Evolutionary conservation across 306 rosid species (phyloP).

Genomic region (Delonix regia): DNA sequence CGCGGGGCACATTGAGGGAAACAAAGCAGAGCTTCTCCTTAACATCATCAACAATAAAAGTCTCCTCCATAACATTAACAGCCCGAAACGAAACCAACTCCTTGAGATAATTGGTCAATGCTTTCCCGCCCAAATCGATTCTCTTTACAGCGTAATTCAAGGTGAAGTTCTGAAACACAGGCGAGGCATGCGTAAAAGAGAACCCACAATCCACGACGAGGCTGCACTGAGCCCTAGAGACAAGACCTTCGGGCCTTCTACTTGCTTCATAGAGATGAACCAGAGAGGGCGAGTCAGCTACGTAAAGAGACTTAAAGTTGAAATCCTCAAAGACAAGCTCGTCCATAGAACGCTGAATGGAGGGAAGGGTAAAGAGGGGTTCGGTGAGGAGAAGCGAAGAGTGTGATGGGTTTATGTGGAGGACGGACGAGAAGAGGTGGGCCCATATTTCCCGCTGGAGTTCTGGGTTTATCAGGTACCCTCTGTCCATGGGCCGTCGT

Average conservation of each 20-base stretch:
- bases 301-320: constrained; percentile 69
- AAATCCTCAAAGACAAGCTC: constrained; percentile 92
- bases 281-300: constrained; percentile 73
- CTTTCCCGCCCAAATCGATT: constrained; percentile 90
- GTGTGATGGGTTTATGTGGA: constrained; percentile 59
- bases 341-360: constrained; percentile 78
- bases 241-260: constrained; percentile 60
- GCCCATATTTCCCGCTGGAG: constrained; percentile 97
- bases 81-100: constrained; percentile 87
- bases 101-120: constrained; percentile 84
- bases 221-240: constrained; percentile 80
- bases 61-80: constrained; percentile 89
- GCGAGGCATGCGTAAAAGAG: constrained; percentile 88
- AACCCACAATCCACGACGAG: constrained; percentile 93
- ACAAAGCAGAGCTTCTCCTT: constrained; percentile 96
- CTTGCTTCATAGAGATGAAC: constrained; percentile 86
- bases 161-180: constrained; percentile 84
- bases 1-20: constrained; percentile 68
- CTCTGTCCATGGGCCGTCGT: constrained; percentile 91
- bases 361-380: constrained; percentile 85
- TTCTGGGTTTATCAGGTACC: constrained; percentile 87
- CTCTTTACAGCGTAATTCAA: constrained; percentile 77
- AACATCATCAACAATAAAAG: constrained; percentile 82
- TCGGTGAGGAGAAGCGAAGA: constrained; percentile 86
- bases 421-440: constrained; percentile 72